Evolutionary conservation across 176 grass and related monocot species (phyloP).

Genomic region (Aegilops sharonensis): DNA sequence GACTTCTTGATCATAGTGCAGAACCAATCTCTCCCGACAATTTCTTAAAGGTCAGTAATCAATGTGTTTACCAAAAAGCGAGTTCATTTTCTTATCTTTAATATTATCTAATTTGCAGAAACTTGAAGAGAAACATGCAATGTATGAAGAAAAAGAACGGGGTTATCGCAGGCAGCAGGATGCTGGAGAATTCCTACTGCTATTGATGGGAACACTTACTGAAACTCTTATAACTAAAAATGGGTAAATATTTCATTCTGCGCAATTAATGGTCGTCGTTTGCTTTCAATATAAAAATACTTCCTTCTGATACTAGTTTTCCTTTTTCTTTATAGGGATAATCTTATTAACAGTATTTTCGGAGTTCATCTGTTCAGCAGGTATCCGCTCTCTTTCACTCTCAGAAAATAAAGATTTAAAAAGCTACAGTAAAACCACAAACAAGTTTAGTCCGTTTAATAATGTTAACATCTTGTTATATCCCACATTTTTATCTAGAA

Average conservation of each 20-base stretch:
- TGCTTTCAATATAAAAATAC: background rate
- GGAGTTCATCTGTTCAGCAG: background rate
- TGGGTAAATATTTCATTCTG: background rate
- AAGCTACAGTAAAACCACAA: background rate
- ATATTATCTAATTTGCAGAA: background rate
- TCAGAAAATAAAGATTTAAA: background rate
- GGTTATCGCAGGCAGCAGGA: background rate
- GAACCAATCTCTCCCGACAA: background rate
- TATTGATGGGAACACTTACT: background rate
- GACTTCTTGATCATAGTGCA: background rate
- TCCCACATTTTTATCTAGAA: background rate
- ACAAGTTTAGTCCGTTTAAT: background rate
- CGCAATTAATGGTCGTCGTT: background rate
- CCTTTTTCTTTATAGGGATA: background rate
- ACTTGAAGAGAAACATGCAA: background rate
- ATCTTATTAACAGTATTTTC: background rate
- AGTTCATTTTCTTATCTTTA: background rate
- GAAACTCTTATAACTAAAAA: background rate
- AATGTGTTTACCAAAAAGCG: background rate
- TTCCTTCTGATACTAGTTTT: background rate
- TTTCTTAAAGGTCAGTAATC: background rate
- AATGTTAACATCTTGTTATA: background rate
- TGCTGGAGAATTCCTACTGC: background rate
- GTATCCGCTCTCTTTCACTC: background rate
- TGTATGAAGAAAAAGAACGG: background rate